These are phyloP conservation scores for Saccharomyces kudriavzevii DNA, from an alignment of 805 yeast genomes.

Conservation along the genomic window DNA sequence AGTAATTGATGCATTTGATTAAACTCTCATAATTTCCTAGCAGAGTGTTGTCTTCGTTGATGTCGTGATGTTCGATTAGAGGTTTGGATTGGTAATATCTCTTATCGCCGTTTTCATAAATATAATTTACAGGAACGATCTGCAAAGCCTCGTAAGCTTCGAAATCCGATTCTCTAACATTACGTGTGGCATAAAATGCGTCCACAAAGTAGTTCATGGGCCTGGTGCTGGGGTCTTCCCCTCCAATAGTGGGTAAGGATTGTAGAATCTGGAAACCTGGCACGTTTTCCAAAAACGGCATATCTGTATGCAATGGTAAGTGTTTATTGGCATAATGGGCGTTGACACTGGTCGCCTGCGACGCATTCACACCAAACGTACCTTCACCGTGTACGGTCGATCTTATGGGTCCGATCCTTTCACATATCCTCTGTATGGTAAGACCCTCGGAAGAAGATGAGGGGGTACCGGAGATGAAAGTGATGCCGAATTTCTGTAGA, in stretches of 20 bases:
- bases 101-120: conserved; percentile 54
- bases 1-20: conserved; percentile 57
- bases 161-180: conserved; percentile 48
- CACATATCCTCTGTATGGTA: conserved; percentile 39
- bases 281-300: conserved; percentile 69
- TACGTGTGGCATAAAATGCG: conserved; percentile 54
- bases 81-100: conserved; percentile 58
- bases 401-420: conserved; percentile 58
- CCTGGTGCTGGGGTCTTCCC: conserved; percentile 36
- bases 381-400: conserved; percentile 60
- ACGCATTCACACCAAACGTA: conserved; percentile 55
- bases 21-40: conserved; percentile 23
- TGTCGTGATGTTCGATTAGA: conserved; percentile 48
- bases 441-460: conserved; percentile 23
- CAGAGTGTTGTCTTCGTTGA: conserved; percentile 27
- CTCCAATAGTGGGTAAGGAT: conserved; percentile 40
- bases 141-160: conserved; percentile 56
- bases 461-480: conserved; percentile 49
- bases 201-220: conserved; percentile 68
- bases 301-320: conserved; percentile 71
- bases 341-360: conserved; percentile 46
- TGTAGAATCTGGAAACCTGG: conserved; percentile 73
- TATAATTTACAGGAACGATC: conserved; percentile 58
- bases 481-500: conserved; percentile 49
- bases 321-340: conserved; percentile 60